These are phyloP conservation scores for Aspergillus glaucus DNA, from an alignment of 2,329 filamentous ascomycete genomes.

Conservation along the genomic window DNA sequence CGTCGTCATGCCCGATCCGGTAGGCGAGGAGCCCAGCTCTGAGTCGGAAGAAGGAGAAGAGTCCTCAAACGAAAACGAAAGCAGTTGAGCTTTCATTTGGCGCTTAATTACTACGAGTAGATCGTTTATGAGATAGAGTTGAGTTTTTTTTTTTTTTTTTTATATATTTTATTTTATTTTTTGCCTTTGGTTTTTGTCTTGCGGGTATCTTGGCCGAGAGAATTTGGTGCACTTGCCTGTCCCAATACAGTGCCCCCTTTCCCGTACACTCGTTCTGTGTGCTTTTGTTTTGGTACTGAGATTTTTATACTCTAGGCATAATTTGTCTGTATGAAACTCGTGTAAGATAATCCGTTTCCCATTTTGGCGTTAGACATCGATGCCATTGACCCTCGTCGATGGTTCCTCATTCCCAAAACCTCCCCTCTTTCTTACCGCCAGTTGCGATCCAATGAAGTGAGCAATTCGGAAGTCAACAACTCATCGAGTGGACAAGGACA, in stretches of 20 bases:
- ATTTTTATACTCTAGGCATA: neutral
- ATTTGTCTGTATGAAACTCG: neutral
- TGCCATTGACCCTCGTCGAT: neutral
- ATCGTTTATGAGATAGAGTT: neutral
- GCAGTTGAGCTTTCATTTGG: neutral
- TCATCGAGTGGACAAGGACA: constrained; percentile 4
- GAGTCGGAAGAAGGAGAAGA: constrained; percentile 18
- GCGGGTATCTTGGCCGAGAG: neutral
- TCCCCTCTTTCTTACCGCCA: constrained; percentile 14
- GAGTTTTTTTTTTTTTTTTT: neutral
- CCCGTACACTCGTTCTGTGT: neutral
- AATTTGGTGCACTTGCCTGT: neutral
- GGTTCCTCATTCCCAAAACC: neutral
- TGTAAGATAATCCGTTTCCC: neutral
- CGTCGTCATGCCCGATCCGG: constrained; percentile 66
- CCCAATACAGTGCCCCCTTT: neutral
- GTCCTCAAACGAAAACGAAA: neutral
- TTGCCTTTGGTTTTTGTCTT: constrained; percentile 1
- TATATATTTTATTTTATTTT: constrained; percentile 1
- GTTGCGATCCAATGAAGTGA: constrained; percentile 17
- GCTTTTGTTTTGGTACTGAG: neutral
- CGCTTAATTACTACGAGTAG: neutral
- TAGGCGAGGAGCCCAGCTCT: constrained; percentile 36
- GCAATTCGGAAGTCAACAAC: constrained; percentile 12
- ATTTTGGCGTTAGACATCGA: constrained; percentile 9